Percentiles rank a stretch among this genome's conserved stretches.
Conservation (phyloP, 305 asterid genomes). For the Solanum hybrid region DNA sequence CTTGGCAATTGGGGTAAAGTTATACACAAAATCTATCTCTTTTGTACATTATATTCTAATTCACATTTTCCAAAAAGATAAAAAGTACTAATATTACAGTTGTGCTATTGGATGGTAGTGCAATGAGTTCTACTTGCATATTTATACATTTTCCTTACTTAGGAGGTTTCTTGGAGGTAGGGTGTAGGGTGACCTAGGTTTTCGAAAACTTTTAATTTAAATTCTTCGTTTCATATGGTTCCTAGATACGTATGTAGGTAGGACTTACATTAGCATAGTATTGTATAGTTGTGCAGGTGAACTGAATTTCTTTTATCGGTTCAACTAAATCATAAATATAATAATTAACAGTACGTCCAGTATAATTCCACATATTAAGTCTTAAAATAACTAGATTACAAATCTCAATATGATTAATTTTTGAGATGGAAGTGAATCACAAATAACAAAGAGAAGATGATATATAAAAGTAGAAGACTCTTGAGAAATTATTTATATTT, state of each 20-base stretch:
- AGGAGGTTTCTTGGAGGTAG: not conserved
- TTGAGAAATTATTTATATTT: not conserved
- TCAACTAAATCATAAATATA: not conserved
- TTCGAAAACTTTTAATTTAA: not conserved
- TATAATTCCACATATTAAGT: not conserved
- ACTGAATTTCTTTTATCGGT: not conserved
- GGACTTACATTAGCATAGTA: not conserved
- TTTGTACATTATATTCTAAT: not conserved
- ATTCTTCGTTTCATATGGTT: not conserved
- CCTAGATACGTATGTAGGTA: not conserved
- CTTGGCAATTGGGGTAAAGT: slow-evolving; percentile 69
- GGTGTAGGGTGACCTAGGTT: not conserved
- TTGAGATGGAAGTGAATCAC: not conserved
- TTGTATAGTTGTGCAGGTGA: not conserved
- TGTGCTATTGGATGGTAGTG: not conserved
- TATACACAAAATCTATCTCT: not conserved
- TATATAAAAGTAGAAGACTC: not conserved
- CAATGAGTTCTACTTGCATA: not conserved
- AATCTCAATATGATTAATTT: not conserved
- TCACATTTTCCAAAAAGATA: not conserved
- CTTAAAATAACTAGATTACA: not conserved
- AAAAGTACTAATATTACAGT: not conserved
- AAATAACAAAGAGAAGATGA: not conserved
- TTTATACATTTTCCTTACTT: not conserved
- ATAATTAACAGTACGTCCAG: not conserved